phyloP scores from a whole-genome alignment of 768 basidiomycete species.

The Amanita subjunquillea region DNA sequence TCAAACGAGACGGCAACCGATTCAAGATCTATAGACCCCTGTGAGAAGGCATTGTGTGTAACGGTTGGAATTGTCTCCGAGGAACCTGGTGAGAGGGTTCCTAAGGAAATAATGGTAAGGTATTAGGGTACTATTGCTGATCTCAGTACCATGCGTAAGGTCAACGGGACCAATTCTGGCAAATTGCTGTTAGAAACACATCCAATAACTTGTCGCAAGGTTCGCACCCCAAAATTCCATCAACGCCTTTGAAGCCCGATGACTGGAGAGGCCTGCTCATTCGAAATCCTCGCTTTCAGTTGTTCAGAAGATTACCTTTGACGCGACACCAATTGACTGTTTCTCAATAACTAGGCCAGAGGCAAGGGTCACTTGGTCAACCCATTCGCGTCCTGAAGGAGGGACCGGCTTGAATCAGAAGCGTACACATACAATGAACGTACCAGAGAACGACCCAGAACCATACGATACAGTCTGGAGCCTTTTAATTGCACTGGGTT shows the following conservation, averaged over 20 bases:
- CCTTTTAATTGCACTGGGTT: background rate
- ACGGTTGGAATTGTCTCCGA: conserved; percentile 38
- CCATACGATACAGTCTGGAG: conserved; percentile 46
- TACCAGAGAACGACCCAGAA: conserved; percentile 50
- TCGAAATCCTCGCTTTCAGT: background rate
- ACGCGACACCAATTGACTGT: conserved; percentile 58
- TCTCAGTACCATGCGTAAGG: conserved; percentile 34
- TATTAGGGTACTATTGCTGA: background rate
- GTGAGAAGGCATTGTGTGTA: conserved; percentile 38
- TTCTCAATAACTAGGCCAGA: conserved; percentile 28
- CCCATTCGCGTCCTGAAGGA: conserved; percentile 28
- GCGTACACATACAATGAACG: background rate
- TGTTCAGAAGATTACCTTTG: conserved; percentile 11
- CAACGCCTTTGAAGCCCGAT: conserved; percentile 36
- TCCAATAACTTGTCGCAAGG: background rate
- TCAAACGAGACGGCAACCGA: conserved; percentile 41
- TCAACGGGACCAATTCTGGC: conserved; percentile 53
- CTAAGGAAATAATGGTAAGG: conserved; percentile 8
- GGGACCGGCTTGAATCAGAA: background rate
- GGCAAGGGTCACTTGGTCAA: conserved; percentile 45
- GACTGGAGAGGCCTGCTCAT: conserved; percentile 15
- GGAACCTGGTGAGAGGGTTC: conserved; percentile 22
- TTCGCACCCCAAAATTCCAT: conserved; percentile 56
- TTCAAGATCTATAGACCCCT: conserved; percentile 25
- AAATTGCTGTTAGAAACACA: background rate